phyloP scores from a whole-genome alignment of 345 rosid genomes.

The Carallia pectinifolia region DNA sequence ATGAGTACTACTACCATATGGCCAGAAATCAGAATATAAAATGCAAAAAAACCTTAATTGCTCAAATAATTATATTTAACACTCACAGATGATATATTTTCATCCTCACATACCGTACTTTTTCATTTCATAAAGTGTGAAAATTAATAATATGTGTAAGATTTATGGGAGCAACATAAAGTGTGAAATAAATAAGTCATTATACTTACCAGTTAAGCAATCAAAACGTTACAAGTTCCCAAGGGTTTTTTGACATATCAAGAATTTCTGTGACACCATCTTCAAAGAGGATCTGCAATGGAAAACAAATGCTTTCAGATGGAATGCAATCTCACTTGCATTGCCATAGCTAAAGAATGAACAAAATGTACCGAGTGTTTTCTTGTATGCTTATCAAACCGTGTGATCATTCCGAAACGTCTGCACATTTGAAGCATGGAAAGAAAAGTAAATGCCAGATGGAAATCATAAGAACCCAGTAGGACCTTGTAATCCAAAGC shows the following conservation, averaged over 20 bases:
- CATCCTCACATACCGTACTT: no score
- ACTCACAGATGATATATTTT: no score
- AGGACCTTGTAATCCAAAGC: background rate
- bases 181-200: background rate
- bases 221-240: constrained; percentile 51
- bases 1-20: no score
- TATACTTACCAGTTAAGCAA: constrained; percentile 12
- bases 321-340: constrained; percentile 7
- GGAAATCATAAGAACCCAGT: background rate
- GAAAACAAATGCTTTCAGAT: background rate
- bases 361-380: constrained; percentile 55
- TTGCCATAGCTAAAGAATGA: constrained; percentile 4
- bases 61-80: no score
- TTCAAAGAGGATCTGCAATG: constrained; percentile 69
- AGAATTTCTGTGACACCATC: constrained; percentile 57
- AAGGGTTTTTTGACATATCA: constrained; percentile 68
- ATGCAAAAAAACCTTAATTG: no score
- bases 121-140: no score
- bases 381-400: constrained; percentile 56
- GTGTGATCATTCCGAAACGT: constrained; percentile 60
- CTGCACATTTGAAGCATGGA: constrained; percentile 37
- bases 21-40: no score
- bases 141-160: no score
- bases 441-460: background rate
- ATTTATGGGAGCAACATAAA: background rate